Evolutionary conservation across 2,329 filamentous ascomycete genomes (phyloP).

Genomic region (Lasiodiplodia sp.): DNA sequence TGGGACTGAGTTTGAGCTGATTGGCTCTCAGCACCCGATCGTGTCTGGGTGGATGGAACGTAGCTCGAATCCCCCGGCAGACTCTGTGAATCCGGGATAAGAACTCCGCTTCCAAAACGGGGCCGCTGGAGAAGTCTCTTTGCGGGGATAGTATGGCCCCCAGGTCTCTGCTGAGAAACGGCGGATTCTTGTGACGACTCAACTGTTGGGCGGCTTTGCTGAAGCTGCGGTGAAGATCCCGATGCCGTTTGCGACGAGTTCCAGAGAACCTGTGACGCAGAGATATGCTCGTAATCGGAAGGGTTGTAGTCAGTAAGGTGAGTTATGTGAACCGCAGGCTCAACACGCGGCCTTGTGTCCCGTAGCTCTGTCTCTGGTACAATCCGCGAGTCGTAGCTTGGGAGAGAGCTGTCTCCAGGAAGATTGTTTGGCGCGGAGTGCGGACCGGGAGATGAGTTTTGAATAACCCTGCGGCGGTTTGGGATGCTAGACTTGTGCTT

Average conservation of each 20-base stretch:
- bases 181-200: slow-evolving; percentile 22
- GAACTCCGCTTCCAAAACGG: slow-evolving; percentile 32
- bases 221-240: slow-evolving; percentile 6
- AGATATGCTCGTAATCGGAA: slow-evolving; percentile 36
- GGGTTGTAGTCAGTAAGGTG: slow-evolving; percentile 36
- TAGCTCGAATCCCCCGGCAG: slow-evolving; percentile 36
- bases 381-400: neutral
- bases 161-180: neutral
- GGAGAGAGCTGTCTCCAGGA: neutral
- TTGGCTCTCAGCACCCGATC: slow-evolving; percentile 11
- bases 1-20: neutral
- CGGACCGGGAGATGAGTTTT: slow-evolving; percentile 34
- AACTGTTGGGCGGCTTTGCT: neutral
- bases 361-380: slow-evolving; percentile 1
- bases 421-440: neutral
- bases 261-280: slow-evolving; percentile 33
- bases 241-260: slow-evolving; percentile 5
- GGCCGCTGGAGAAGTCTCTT: slow-evolving; percentile 10
- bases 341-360: neutral
- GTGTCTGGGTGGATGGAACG: slow-evolving; percentile 36
- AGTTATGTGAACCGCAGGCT: slow-evolving; percentile 24
- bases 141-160: slow-evolving; percentile 23
- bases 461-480: slow-evolving; percentile 31
- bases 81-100: slow-evolving; percentile 42
- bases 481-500: slow-evolving; percentile 8